Conservation (phyloP, 2,329 filamentous ascomycete genomes). For the Fusarium keratoplasticum region DNA sequence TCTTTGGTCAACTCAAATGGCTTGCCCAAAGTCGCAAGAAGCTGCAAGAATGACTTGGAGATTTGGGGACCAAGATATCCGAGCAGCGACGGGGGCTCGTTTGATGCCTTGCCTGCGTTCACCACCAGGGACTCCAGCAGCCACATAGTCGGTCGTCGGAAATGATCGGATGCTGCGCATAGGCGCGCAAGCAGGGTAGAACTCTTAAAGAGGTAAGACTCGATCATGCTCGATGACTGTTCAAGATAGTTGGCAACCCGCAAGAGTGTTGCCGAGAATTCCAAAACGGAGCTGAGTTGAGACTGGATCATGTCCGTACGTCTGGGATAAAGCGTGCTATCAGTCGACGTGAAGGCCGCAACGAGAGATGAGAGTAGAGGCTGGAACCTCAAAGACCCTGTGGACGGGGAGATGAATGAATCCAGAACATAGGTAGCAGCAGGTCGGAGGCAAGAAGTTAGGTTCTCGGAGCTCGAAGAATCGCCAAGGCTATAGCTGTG, state of each 20-base stretch:
- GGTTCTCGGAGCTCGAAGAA: slow-evolving; percentile 55
- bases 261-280: slow-evolving; percentile 76
- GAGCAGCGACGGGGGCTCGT: slow-evolving; percentile 93
- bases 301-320: slow-evolving; percentile 65
- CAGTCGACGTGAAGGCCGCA: slow-evolving; percentile 57
- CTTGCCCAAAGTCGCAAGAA: slow-evolving; percentile 81
- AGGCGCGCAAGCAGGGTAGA: slow-evolving; percentile 81
- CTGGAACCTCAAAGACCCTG: slow-evolving; percentile 79
- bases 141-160: slow-evolving; percentile 73
- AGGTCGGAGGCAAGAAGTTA: slow-evolving; percentile 73
- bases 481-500: slow-evolving; percentile 82
- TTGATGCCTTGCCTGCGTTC: slow-evolving; percentile 71
- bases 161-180: slow-evolving; percentile 76
- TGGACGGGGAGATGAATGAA: slow-evolving; percentile 78
- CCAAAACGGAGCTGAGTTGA: slow-evolving; percentile 74
- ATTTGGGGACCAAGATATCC: slow-evolving; percentile 87
- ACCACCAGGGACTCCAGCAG: slow-evolving; percentile 80
- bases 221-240: slow-evolving; percentile 73
- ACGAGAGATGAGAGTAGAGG: slow-evolving; percentile 80
- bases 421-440: slow-evolving; percentile 82
- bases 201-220: slow-evolving; percentile 84
- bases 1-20: slow-evolving; percentile 76
- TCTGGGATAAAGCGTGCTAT: slow-evolving; percentile 71
- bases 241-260: slow-evolving; percentile 74
- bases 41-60: slow-evolving; percentile 84